These are phyloP conservation scores for Lomentospora prolificans DNA, from an alignment of 2,329 filamentous ascomycete species.

Conservation along the genomic window DNA sequence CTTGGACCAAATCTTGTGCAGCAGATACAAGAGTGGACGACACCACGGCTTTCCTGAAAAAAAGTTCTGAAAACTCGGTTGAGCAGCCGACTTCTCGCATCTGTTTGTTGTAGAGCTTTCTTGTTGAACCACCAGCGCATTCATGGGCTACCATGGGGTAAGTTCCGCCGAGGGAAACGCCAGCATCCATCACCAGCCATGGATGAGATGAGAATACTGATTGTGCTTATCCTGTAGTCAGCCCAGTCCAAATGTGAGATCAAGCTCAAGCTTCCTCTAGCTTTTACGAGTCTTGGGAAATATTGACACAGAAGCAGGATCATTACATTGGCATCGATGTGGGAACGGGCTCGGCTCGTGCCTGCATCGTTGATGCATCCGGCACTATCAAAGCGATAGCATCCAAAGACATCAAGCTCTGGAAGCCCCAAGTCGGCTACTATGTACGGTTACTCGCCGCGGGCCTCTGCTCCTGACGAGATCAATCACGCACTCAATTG, in stretches of 20 bases:
- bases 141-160: neutral
- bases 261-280: neutral
- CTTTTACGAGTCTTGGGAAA: neutral
- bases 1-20: no score
- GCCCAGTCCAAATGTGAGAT: neutral
- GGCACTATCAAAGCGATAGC: conserved; percentile 78
- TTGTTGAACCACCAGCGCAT: no score
- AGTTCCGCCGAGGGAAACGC: neutral
- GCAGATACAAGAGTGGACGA: no score
- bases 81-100: no score
- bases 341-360: conserved; percentile 87
- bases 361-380: conserved; percentile 86
- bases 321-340: conserved; percentile 85
- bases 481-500: neutral
- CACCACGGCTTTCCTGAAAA: no score
- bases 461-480: neutral
- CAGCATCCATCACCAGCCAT: no score
- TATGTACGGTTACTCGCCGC: conserved; percentile 42
- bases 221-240: no score
- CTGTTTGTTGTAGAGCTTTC: no score
- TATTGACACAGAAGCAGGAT: conserved; percentile 25
- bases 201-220: no score
- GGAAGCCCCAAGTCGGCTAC: conserved; percentile 67
- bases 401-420: conserved; percentile 67
- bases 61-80: no score